Conservation (phyloP, 75 land plant genomes). For the Cunninghamia lanceolata region DNA sequence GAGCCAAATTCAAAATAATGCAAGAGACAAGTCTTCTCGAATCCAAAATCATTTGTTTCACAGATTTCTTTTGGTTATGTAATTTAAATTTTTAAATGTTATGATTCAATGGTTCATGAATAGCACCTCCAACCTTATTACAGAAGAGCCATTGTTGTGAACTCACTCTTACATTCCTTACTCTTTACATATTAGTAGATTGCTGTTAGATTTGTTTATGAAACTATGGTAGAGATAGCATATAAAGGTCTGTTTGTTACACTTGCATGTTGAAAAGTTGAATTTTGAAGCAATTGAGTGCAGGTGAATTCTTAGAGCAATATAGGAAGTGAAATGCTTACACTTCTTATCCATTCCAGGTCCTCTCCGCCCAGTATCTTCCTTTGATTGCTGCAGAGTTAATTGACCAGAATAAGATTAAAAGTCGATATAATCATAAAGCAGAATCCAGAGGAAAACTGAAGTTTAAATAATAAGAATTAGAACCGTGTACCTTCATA, state of each 20-base stretch:
- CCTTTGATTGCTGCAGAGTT: conserved; percentile 14
- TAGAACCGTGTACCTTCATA: conserved; percentile 7
- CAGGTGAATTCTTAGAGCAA: neutral
- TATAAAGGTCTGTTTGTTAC: neutral
- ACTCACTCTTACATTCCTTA: neutral
- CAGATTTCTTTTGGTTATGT: neutral
- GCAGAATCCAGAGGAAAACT: neutral
- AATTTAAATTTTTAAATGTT: neutral
- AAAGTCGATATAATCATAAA: neutral
- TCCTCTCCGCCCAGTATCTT: neutral
- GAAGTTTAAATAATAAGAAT: neutral
- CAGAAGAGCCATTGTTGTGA: neutral
- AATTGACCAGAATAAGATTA: neutral
- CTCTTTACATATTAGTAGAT: neutral
- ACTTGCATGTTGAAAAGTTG: neutral
- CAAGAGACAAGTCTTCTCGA: neutral
- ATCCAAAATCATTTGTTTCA: neutral
- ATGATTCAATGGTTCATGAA: neutral
- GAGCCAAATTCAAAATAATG: neutral
- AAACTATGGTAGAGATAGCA: neutral
- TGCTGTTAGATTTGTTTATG: neutral
- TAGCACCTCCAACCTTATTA: neutral
- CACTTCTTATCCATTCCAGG: conserved; percentile 6
- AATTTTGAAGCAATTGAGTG: neutral
- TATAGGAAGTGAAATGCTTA: neutral